Evolutionary conservation across 192 early-diverging fungal genomes (phyloP), one percentile per base, ranked within the genome.

Genomic region (Coemansia brasiliensis): DNA sequence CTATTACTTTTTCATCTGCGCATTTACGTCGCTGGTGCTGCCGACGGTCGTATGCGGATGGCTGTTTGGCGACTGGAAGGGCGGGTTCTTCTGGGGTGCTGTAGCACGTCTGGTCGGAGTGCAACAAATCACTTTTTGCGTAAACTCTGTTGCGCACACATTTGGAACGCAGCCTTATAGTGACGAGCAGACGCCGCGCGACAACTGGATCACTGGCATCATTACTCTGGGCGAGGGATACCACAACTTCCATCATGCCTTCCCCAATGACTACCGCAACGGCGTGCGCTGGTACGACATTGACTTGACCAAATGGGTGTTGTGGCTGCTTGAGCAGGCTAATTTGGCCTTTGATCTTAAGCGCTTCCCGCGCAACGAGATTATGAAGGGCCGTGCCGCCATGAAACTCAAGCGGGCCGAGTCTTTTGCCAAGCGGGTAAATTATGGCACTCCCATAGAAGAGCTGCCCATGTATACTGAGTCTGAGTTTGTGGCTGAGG

Each of bases 221-320:
- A 79, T 88, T 48, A 92, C 90, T 0, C 35, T 90, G 48, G 89
- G 90, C 63, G 90, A 92, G 63, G 90, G 89, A 20, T 90, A 90
- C 74, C 90, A 92, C 80, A 91, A 91, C 79, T 89, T 88, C 79
- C 91, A 92, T 61, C 91, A 92, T 52, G 86, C 90, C 60, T 92
- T 91, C 80, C 91, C 91, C 45, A 83, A 87, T 59, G 91, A 92
- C 74, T 92, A 89, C 75, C 86, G 91, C 42, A 92, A 92, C 52
- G 91, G 88, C 21, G 88, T 92, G 57, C 63, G 65, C 51, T 86
- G 82, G 60, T 86, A 82, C 48, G 86, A 91, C 65, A 87, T 88
- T 48, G 88, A 92, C 44, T 85, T 90, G 21, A 90, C 90, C 66
- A 92, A 92, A 69, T 92, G 91, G 91, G 9, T 90, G 6, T 87